Evolutionary conservation across 768 basidiomycete species (phyloP), one percentile per base, ranked within the genome.

Genomic region (Mycena chlorophos): DNA sequence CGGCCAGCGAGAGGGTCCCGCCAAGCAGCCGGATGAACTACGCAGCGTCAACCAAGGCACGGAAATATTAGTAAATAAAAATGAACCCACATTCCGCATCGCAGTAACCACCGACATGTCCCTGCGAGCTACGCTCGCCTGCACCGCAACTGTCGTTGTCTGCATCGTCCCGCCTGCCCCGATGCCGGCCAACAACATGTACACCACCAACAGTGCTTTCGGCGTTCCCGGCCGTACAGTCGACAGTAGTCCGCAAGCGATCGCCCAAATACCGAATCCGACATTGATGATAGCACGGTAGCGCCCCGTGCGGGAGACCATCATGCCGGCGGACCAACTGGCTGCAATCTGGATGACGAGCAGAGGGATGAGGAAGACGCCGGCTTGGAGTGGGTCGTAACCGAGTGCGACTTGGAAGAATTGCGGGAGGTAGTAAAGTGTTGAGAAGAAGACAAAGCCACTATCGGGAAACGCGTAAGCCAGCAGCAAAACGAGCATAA

Each of bases 41-140:
- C 4, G 37, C 51, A 42, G 40, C 8, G 20, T 42, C 40, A 42
- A 19, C 40, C 8, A 42, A 42, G 55, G 50, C 54, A 48, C 29
- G 23, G 54, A 23, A 49, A 13, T 22, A 30, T 48, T 5, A 46
- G 34, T 12, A 13, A 12, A 12, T 12, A 39, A 52, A 13, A 61
- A 17, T 50, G 12, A 13, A 59, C 77, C 30, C 52, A 83, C 84
- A 65, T 86, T 87, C 47, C 85, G 76, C 52, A 84, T 78, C 0
- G 83, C 84, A 0, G 88, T 90, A 0, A 89, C 87, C 8, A 88
- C 85, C 1, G 86, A 85, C 87, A 91, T 89, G 57, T 91, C 88
- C 37, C 75, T 75, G 34, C 88, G 71, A 0, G 81, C 69, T 0
- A 91, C 89, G 23, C 86, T 84, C 0, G 88, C 87, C 65, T 91